Evolutionary conservation across 257 asterid genomes (phyloP).

Genomic region (Primulina eburnea): DNA sequence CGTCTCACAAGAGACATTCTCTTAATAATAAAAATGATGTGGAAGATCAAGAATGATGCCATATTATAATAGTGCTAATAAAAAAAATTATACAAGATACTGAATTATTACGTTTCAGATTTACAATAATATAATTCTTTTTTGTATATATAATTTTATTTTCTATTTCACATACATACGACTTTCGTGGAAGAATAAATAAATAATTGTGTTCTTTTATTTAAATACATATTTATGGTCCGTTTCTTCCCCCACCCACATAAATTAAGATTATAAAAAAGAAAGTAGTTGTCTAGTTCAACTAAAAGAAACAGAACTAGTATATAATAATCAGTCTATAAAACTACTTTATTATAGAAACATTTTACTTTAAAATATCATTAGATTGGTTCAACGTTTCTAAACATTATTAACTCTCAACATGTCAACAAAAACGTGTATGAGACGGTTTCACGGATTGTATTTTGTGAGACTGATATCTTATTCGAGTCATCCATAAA

Average conservation of each 20-base stretch:
- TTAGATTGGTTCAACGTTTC: constrained; percentile 24
- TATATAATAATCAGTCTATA: background rate
- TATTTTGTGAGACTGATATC: no score
- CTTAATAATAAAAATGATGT: background rate
- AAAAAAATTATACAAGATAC: background rate
- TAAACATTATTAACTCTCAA: background rate
- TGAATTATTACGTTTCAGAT: background rate
- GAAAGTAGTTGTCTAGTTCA: constrained; percentile 28
- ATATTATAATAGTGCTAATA: no score
- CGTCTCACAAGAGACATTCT: no score
- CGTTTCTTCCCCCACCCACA: background rate
- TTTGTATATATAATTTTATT: no score
- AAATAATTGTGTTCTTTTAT: no score
- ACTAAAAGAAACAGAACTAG: background rate
- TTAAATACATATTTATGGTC: no score
- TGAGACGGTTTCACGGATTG: no score
- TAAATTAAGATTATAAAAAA: background rate
- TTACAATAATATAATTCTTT: no score
- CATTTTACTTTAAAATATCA: constrained; percentile 17
- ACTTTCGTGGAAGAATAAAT: background rate
- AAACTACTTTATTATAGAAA: constrained; percentile 15
- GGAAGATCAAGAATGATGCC: background rate
- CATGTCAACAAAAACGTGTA: no score
- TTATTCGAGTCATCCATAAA: no score
- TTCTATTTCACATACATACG: background rate